A percentile compares a stretch with the other conserved stretches of the same genome.
Conservation (phyloP, 2,329 filamentous ascomycete species). For the Fusarium veterinarium region DNA sequence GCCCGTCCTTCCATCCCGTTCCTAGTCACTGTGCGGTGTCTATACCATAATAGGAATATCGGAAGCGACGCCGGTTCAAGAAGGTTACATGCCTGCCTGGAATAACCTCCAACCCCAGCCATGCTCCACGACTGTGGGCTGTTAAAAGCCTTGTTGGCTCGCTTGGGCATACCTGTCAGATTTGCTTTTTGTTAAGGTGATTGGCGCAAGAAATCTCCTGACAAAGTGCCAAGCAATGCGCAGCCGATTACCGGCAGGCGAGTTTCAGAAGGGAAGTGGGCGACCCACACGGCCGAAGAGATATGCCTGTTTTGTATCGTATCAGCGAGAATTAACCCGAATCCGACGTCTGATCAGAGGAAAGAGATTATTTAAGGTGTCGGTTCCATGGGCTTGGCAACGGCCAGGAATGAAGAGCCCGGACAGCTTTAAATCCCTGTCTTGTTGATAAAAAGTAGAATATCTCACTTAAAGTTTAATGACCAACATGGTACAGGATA, state of each 20-base stretch:
- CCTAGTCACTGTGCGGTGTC: neutral
- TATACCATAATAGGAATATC: neutral
- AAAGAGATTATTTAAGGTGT: neutral
- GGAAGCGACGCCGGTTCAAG: neutral
- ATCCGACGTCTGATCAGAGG: neutral
- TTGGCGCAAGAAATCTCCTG: neutral
- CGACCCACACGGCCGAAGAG: neutral
- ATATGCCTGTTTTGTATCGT: neutral
- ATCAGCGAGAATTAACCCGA: neutral
- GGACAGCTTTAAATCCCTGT: neutral
- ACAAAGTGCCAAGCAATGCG: neutral
- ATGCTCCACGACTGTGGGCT: neutral
- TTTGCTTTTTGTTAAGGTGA: too few relatives aligned
- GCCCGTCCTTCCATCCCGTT: neutral
- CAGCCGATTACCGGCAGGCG: neutral
- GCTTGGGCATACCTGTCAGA: too few relatives aligned
- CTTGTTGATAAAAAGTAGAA: too few relatives aligned
- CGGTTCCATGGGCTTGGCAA: neutral
- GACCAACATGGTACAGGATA: accelerated
- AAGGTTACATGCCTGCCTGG: neutral
- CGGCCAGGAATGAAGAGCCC: neutral
- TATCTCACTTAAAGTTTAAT: neutral
- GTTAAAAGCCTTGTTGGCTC: neutral
- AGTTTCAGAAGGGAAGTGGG: neutral
- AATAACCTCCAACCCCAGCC: neutral